Percentiles rank a stretch among this genome's conserved stretches.
phyloP scores from a whole-genome alignment of 2,329 filamentous ascomycete species.

The Cytospora schulzeri region DNA sequence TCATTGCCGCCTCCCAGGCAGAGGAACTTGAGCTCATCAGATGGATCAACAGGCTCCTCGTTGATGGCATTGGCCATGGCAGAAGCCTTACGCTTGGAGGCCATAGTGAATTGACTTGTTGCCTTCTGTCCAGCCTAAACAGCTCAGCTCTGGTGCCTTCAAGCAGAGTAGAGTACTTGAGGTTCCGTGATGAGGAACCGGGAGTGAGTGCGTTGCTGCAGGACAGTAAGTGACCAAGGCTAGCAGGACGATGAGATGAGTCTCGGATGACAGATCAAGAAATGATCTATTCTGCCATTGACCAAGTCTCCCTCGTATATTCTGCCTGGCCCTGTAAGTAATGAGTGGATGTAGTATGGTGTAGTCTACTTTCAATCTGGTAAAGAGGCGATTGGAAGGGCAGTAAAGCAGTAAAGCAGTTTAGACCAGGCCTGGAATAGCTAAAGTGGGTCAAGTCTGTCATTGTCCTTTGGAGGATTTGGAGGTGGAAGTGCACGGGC shows the following conservation, averaged over 20 bases:
- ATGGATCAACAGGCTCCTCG: conserved; percentile 88
- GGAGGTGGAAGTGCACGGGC: not conserved
- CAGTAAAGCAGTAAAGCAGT: not conserved
- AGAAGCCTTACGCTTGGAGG: conserved; percentile 87
- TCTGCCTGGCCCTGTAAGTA: not conserved
- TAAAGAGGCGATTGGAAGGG: no score
- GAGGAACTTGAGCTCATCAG: conserved; percentile 92
- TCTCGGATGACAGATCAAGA: not conserved
- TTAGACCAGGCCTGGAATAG: not conserved
- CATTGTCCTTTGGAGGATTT: no score
- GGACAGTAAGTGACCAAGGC: no score
- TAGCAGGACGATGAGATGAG: not conserved
- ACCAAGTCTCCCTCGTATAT: not conserved
- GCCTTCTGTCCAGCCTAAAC: not conserved
- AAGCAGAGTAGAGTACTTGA: no score
- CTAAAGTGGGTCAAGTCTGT: not conserved
- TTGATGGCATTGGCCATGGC: conserved; percentile 67
- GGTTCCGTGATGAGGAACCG: not conserved
- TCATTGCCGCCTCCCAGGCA: conserved; percentile 95
- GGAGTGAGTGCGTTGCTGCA: not conserved
- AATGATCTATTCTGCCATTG: not conserved
- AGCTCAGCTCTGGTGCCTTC: not conserved
- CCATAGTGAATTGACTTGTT: conserved; percentile 57
- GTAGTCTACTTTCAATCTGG: no score
- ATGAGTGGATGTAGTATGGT: no score